Evolutionary conservation across 495 filamentous ascomycete species (phyloP).

Genomic region (Lentithecium fluviatile): DNA sequence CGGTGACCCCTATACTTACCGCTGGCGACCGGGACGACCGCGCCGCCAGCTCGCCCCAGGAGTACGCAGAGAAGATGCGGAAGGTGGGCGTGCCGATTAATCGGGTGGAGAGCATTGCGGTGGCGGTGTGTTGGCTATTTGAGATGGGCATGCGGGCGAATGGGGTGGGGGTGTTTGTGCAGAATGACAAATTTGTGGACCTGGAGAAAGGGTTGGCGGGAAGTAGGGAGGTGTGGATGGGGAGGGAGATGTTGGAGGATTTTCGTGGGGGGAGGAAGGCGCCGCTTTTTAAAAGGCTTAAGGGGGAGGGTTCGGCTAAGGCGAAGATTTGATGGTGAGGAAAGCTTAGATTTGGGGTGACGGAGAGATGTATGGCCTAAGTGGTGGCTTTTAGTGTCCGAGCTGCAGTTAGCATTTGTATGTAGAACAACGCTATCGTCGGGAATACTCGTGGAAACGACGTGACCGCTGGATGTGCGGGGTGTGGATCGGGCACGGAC

Average conservation of each 20-base stretch:
- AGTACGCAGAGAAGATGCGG: slow-evolving; percentile 36
- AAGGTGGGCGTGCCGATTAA: slow-evolving; percentile 39
- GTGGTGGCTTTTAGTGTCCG: no score
- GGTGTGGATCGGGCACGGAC: no score
- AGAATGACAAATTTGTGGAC: slow-evolving; percentile 38
- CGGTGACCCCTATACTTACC: slow-evolving; percentile 37
- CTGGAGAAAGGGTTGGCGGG: slow-evolving; percentile 41
- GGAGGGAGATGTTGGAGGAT: slow-evolving; percentile 43
- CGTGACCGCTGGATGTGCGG: no score
- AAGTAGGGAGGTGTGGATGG: slow-evolving; percentile 41
- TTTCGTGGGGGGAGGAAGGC: slow-evolving; percentile 39
- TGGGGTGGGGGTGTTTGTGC: slow-evolving; percentile 39
- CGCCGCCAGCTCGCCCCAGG: slow-evolving; percentile 24
- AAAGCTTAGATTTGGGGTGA: no score
- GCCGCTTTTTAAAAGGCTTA: slow-evolving; percentile 34
- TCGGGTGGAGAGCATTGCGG: slow-evolving; percentile 38
- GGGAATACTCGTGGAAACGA: no score
- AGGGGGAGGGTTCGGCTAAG: slow-evolving; percentile 7
- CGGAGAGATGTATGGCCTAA: no score
- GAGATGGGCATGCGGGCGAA: slow-evolving; percentile 37
- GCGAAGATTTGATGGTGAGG: slow-evolving; percentile 8
- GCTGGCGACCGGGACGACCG: no score
- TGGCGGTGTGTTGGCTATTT: slow-evolving; percentile 39
- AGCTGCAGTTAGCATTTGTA: no score
- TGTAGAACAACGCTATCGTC: no score